Evolutionary conservation across 1,139 yeast species (phyloP).

Genomic region (Geotrichum citri-aurantii): DNA sequence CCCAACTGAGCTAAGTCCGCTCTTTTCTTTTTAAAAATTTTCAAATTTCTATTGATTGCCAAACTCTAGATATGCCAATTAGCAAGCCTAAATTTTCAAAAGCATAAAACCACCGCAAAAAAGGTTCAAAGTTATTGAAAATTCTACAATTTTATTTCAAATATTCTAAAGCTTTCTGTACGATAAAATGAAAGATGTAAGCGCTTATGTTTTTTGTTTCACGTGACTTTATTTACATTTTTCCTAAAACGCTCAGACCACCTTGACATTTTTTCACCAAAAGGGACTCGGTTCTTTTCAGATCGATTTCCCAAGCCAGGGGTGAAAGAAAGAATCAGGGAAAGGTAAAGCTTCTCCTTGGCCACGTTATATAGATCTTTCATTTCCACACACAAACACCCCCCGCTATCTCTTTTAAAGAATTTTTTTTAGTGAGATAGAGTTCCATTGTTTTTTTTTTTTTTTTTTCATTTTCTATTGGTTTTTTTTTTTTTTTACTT

Average conservation of each 20-base stretch:
- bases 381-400: not conserved
- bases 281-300: not conserved
- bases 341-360: not conserved
- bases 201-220: too few relatives aligned
- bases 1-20: conserved; percentile 23
- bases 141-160: too few relatives aligned
- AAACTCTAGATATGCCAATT: too few relatives aligned
- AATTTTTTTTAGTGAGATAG: too few relatives aligned
- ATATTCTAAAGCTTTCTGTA: too few relatives aligned
- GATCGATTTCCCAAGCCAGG: not conserved
- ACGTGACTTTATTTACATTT: not conserved
- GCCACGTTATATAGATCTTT: not conserved
- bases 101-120: too few relatives aligned
- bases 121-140: too few relatives aligned
- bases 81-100: too few relatives aligned
- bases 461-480: not conserved
- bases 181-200: too few relatives aligned
- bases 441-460: not conserved
- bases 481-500: not conserved
- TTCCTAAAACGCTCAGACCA: not conserved
- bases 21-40: too few relatives aligned
- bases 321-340: too few relatives aligned
- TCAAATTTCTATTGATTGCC: too few relatives aligned
- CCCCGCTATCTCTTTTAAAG: not conserved
- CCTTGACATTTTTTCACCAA: not conserved